phyloP scores from a whole-genome alignment of 148 eudicot genomes.

The Chenopodium berlandieri region DNA sequence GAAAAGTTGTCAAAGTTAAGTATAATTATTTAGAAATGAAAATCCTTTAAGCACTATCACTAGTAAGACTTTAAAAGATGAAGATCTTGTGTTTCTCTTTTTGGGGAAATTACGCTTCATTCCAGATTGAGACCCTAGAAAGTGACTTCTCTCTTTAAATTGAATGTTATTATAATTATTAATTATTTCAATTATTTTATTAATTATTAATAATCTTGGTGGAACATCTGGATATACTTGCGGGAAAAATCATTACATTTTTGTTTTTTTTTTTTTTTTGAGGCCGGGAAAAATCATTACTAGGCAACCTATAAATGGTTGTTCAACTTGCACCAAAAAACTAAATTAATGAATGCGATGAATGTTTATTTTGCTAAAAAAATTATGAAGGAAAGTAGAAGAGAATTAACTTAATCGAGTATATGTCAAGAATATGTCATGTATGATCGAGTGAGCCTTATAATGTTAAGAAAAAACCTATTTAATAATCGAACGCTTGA shows the following conservation, averaged over 20 bases:
- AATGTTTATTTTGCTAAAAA: too few species aligned
- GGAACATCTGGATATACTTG: neutral
- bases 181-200: neutral
- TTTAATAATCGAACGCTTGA: too few species aligned
- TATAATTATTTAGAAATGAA: slow-evolving; percentile 12
- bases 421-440: too few species aligned
- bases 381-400: too few species aligned
- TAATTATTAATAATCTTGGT: neutral
- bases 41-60: slow-evolving; percentile 21
- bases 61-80: slow-evolving; percentile 16
- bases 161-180: neutral
- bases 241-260: neutral
- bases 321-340: neutral
- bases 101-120: slow-evolving; percentile 25
- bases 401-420: too few species aligned
- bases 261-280: too few species aligned
- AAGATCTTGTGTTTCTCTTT: slow-evolving; percentile 27
- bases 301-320: neutral
- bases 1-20: slow-evolving; percentile 25
- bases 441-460: too few species aligned
- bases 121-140: slow-evolving; percentile 19
- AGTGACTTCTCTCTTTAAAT: slow-evolving; percentile 4
- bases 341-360: too few species aligned
- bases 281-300: neutral
- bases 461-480: too few species aligned